Conservation (phyloP, 768 basidiomycete species). For the Cystofilobasidium macerans region DNA sequence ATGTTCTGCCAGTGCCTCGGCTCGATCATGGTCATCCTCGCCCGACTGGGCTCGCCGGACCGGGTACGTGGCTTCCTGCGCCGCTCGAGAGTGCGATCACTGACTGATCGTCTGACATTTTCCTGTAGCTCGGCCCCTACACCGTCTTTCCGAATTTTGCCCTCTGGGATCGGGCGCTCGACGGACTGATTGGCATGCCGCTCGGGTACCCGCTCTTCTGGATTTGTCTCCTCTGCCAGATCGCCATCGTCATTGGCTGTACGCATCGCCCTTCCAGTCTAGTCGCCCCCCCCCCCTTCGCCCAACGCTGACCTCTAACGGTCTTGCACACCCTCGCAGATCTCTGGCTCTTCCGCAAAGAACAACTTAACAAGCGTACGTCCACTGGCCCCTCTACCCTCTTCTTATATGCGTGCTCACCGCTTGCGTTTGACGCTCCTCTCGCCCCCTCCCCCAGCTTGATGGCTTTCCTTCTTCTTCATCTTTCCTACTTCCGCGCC, state of each 20-base stretch:
- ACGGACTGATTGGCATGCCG: constrained; percentile 13
- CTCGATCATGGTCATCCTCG: constrained; percentile 80
- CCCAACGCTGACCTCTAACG: neutral
- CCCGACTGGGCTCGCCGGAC: constrained; percentile 82
- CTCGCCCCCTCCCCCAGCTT: too few relatives aligned
- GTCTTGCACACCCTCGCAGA: neutral
- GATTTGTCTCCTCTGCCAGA: constrained; percentile 25
- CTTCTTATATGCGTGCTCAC: too few relatives aligned
- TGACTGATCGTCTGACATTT: too few relatives aligned
- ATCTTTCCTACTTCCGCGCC: too few relatives aligned
- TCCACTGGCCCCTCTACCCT: too few relatives aligned
- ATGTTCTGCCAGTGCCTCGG: constrained; percentile 84
- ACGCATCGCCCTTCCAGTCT: too few relatives aligned
- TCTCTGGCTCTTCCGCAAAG: constrained; percentile 16
- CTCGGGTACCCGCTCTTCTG: constrained; percentile 25
- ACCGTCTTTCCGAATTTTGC: constrained; percentile 25
- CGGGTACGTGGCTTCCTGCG: constrained; percentile 33
- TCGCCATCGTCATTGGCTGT: constrained; percentile 22
- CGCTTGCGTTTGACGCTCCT: too few relatives aligned
- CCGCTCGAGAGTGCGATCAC: neutral
- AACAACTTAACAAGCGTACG: constrained; percentile 20
- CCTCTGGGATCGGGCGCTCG: constrained; percentile 20
- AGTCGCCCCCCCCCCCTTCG: neutral
- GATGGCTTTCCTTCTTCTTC: too few relatives aligned
- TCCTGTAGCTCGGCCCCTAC: constrained; percentile 19